These are phyloP conservation scores for Colletotrichum lentis DNA, from an alignment of 2,329 filamentous ascomycete species.

Conservation along the genomic window DNA sequence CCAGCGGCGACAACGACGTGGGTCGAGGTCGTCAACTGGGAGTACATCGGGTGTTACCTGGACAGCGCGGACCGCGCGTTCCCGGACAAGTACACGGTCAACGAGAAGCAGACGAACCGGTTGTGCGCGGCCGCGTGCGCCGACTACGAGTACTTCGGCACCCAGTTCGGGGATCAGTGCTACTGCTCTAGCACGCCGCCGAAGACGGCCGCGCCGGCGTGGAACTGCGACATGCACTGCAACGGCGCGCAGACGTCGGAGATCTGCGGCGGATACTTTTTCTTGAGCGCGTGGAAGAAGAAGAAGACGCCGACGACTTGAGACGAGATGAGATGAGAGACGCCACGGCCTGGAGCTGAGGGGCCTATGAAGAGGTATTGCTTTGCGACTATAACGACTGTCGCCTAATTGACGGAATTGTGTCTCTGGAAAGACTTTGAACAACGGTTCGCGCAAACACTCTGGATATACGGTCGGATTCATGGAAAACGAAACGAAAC, in stretches of 20 bases:
- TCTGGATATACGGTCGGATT: not conserved
- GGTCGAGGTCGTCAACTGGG: slow-evolving; percentile 18
- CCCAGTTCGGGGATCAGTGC: slow-evolving; percentile 23
- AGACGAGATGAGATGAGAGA: not conserved
- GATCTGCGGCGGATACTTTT: slow-evolving; percentile 23
- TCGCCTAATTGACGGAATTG: not conserved
- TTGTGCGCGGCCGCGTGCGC: slow-evolving; percentile 11
- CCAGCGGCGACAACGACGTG: slow-evolving; percentile 22
- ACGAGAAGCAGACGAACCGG: slow-evolving; percentile 8
- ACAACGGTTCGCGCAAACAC: not conserved
- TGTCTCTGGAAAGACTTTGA: not conserved
- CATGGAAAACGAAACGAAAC: not conserved
- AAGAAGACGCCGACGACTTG: not conserved
- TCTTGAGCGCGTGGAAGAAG: slow-evolving; percentile 29
- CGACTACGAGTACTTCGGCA: slow-evolving; percentile 17
- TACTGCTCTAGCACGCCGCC: slow-evolving; percentile 22
- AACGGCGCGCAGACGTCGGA: slow-evolving; percentile 25
- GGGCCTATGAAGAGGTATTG: not conserved
- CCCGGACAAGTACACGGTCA: not conserved
- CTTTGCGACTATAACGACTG: not conserved
- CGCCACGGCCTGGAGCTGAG: not conserved
- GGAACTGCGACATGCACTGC: slow-evolving; percentile 33
- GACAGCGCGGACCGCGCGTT: slow-evolving; percentile 28
- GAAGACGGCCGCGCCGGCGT: slow-evolving; percentile 3
- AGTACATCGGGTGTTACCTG: slow-evolving; percentile 19